Evolutionary conservation across 2,329 filamentous ascomycete genomes (phyloP).

Genomic region (Aspergillus sp.): DNA sequence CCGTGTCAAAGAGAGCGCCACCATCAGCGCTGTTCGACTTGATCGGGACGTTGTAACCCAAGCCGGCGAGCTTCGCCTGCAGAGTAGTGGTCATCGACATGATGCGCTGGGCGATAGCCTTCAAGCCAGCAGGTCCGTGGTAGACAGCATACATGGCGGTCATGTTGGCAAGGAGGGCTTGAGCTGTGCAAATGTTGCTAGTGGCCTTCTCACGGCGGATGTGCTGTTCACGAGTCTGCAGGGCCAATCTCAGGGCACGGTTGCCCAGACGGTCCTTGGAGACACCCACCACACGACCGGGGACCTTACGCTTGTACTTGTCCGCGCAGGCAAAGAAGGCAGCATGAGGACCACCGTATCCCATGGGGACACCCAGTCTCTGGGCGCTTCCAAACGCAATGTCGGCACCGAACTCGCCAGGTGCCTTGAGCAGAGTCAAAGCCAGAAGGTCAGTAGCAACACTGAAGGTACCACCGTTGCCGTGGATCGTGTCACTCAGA

Average conservation of each 20-base stretch:
- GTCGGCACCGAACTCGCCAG: slow-evolving; percentile 92
- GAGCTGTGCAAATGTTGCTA: slow-evolving; percentile 95
- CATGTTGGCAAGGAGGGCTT: slow-evolving; percentile 94
- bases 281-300: slow-evolving; percentile 83
- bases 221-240: slow-evolving; percentile 94
- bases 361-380: slow-evolving; percentile 86
- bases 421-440: slow-evolving; percentile 81
- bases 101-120: slow-evolving; percentile 76
- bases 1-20: slow-evolving; percentile 74
- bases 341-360: slow-evolving; percentile 91
- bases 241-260: slow-evolving; percentile 75
- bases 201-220: slow-evolving; percentile 96
- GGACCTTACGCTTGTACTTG: slow-evolving; percentile 91
- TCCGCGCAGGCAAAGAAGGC: slow-evolving; percentile 93
- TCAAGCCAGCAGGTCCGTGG: slow-evolving; percentile 82
- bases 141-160: slow-evolving; percentile 92
- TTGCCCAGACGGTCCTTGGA: slow-evolving; percentile 87
- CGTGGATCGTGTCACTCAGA: slow-evolving; percentile 76
- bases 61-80: slow-evolving; percentile 62
- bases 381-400: slow-evolving; percentile 93
- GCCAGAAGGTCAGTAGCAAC: slow-evolving; percentile 89
- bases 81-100: slow-evolving; percentile 71
- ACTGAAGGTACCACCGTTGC: slow-evolving; percentile 75
- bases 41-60: slow-evolving; percentile 65
- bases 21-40: slow-evolving; percentile 59